Evolutionary conservation across 2,329 filamentous ascomycete genomes (phyloP), one percentile per base, ranked within the genome.

Genomic region (Exophiala sideris): DNA sequence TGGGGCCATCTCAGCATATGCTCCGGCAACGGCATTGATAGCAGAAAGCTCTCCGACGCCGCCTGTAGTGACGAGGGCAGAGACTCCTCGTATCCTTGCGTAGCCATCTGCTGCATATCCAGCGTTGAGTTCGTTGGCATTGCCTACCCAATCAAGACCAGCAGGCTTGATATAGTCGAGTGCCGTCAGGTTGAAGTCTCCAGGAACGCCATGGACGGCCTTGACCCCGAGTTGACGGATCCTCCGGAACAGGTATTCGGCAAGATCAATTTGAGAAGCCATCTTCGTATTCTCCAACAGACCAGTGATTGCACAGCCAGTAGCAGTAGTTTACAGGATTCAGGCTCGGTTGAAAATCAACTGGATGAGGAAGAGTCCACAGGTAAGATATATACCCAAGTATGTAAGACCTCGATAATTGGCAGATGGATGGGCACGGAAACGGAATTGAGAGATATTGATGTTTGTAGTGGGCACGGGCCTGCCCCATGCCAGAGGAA

Each of bases 31-130:
- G 29, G 67, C 68, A 56, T 70, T 70, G 54, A 70, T 64, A 10
- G 65, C 62, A 47, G 65, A 67, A 18, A 77, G 67, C 57, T 79
- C 76, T 7, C 82, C 82, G 1, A 85, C 82, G 3, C 81, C 82
- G 61, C 83, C 83, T 0, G 82, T 83, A 1, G 82, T 85, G 32
- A 84, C 2, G 79, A 64, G 33, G 2, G 57, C 61, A 33, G 60
- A 56, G 4, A 63, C 49, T 29, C 62, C 61, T 45, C 48, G 33
- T 56, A 89, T 79, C 59, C 87, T 80, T 52, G 86, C 86, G 67
- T 91, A 91, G 20, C 87, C 88, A 71, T 91, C 88, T n/a, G 88
- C 86, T 24, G 87, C 87, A 65, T 91, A 91, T 14, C 84, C 86
- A 50, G 79, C 79, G 66, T 83, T 82, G 49, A 84, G 73, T 66